These are phyloP conservation scores for Oenanthe sinensis DNA, from an alignment of 129 eudicot species.

Conservation along the genomic window DNA sequence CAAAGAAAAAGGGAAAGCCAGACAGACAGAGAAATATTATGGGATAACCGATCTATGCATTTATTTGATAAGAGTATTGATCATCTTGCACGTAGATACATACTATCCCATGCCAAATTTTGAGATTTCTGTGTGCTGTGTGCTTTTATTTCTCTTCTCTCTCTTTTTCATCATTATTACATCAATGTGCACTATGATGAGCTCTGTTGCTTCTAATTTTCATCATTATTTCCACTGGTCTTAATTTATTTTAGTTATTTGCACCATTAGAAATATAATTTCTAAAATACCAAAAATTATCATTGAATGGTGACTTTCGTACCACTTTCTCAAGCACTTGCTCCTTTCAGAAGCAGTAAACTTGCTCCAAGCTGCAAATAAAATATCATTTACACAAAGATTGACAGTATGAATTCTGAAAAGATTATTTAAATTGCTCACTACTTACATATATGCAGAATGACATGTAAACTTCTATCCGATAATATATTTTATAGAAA, in stretches of 20 bases:
- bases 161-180: background rate
- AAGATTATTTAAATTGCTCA: no score
- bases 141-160: background rate
- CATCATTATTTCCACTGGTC: background rate
- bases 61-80: background rate
- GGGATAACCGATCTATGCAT: background rate
- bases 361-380: conserved; percentile 75
- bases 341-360: conserved; percentile 80
- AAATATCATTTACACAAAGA: conserved; percentile 9
- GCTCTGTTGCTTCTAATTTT: background rate
- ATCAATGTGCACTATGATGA: background rate
- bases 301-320: conserved; percentile 7
- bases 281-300: background rate
- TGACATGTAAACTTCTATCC: background rate
- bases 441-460: background rate
- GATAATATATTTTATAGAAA: background rate
- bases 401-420: background rate
- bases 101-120: background rate
- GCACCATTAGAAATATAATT: background rate
- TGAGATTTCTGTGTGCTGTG: background rate
- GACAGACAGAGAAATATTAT: background rate
- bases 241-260: background rate
- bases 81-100: background rate
- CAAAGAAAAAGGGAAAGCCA: background rate
- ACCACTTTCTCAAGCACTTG: conserved; percentile 73